phyloP scores from a whole-genome alignment of 2,329 filamentous ascomycete genomes.

The Stagonosporopsis vannaccii region DNA sequence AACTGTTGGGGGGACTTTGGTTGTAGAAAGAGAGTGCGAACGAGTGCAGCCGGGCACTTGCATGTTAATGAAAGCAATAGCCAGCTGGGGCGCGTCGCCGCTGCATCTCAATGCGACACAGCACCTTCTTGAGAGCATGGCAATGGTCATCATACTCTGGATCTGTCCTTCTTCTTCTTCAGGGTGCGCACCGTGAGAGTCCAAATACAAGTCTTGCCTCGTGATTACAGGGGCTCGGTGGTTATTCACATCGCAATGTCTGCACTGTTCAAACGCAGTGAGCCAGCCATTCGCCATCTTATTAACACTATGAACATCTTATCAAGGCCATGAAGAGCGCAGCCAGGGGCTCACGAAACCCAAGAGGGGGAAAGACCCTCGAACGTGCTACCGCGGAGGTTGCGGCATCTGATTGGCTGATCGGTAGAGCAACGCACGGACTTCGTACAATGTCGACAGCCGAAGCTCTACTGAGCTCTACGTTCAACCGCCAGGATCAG shows the following conservation, averaged over 20 bases:
- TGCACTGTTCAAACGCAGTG: too few relatives aligned
- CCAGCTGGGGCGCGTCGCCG: not conserved
- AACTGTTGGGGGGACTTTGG: not conserved
- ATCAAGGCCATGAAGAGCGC: not conserved
- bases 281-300: too few relatives aligned
- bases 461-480: conserved; percentile 8
- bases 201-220: too few relatives aligned
- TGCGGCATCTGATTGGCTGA: conserved; percentile 1
- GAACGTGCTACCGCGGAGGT: conserved; percentile 4
- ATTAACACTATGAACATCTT: too few relatives aligned
- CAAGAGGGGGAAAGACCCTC: not conserved
- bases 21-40: not conserved
- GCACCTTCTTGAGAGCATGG: not conserved
- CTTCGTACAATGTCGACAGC: conserved; percentile 5
- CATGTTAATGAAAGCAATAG: conserved; percentile 1
- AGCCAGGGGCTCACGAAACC: not conserved
- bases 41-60: not conserved
- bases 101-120: not conserved
- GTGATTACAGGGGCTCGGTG: too few relatives aligned
- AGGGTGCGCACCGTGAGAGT: too few relatives aligned
- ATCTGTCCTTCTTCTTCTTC: not conserved
- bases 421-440: conserved; percentile 1
- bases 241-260: too few relatives aligned
- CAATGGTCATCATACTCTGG: too few relatives aligned
- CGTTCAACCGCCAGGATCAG: not conserved